These are phyloP conservation scores for Lactarius hengduanensis DNA, from an alignment of 768 basidiomycete species.

Conservation along the genomic window DNA sequence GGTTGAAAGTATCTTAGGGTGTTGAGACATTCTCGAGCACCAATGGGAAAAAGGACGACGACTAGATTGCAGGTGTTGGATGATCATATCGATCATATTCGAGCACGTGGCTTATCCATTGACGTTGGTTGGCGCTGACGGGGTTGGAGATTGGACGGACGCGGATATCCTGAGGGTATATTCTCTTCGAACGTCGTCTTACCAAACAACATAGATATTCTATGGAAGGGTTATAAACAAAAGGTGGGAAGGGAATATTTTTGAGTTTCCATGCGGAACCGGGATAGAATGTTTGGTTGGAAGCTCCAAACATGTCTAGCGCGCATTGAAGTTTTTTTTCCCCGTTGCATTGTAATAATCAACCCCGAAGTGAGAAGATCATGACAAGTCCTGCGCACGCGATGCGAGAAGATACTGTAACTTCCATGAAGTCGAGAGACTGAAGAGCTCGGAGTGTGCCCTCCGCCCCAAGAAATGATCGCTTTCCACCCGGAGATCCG, in stretches of 20 bases:
- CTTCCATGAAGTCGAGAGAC: neutral
- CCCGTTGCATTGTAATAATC: neutral
- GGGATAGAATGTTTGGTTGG: neutral
- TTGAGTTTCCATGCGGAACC: neutral
- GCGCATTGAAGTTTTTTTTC: neutral
- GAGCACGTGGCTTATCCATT: neutral
- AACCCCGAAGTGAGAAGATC: neutral
- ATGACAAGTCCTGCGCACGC: neutral
- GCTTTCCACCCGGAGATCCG: neutral
- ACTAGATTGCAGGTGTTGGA: neutral
- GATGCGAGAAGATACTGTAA: neutral
- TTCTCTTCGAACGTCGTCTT: neutral
- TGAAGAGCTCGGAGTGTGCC: neutral
- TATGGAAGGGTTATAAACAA: neutral
- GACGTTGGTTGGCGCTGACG: neutral
- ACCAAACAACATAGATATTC: neutral
- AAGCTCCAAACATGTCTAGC: neutral
- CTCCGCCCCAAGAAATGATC: neutral
- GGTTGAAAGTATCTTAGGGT: slow-evolving; percentile 19
- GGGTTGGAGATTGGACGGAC: neutral
- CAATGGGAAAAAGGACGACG: neutral
- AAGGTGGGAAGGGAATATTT: neutral
- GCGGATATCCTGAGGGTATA: neutral
- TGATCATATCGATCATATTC: neutral
- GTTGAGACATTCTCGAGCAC: slow-evolving; percentile 20